These are phyloP conservation scores for Hanseniaspora occidentalis DNA, from an alignment of 805 yeast species.

Conservation along the genomic window DNA sequence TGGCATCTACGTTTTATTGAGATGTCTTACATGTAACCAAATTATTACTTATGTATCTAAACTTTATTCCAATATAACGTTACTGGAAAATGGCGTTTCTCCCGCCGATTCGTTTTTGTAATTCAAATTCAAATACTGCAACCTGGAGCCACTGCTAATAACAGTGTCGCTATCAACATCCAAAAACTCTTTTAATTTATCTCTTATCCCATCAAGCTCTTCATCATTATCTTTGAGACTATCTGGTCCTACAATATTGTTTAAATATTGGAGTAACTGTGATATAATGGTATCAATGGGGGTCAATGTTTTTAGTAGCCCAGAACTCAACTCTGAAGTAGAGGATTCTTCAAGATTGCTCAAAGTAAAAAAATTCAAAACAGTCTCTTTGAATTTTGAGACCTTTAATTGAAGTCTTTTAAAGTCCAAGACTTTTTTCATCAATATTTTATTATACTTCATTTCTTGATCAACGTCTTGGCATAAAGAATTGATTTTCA, in stretches of 20 bases:
- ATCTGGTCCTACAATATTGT: not conserved
- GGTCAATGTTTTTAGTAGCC: not conserved
- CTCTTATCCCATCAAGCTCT: not conserved
- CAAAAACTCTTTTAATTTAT: not conserved
- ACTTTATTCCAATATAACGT: too few species aligned
- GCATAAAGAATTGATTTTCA: constrained; percentile 8
- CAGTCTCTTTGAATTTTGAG: constrained; percentile 13
- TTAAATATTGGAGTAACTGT: not conserved
- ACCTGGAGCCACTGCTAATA: not conserved
- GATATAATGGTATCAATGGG: not conserved
- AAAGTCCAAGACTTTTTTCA: constrained; percentile 11
- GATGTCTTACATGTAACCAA: too few species aligned
- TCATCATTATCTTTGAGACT: not conserved
- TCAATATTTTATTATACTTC: constrained; percentile 10
- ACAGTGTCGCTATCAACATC: not conserved
- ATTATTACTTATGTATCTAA: too few species aligned
- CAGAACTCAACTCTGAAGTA: not conserved
- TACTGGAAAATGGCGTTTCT: too few species aligned
- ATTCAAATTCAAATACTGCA: too few species aligned
- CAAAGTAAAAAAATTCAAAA: constrained; percentile 7
- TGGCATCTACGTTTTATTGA: too few species aligned
- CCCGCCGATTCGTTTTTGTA: too few species aligned
- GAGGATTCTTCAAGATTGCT: not conserved
- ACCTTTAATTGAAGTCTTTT: constrained; percentile 14
- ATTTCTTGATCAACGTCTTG: constrained; percentile 14